phyloP scores from a whole-genome alignment of 495 filamentous ascomycete species.

The Penicillium psychrofluorescens region DNA sequence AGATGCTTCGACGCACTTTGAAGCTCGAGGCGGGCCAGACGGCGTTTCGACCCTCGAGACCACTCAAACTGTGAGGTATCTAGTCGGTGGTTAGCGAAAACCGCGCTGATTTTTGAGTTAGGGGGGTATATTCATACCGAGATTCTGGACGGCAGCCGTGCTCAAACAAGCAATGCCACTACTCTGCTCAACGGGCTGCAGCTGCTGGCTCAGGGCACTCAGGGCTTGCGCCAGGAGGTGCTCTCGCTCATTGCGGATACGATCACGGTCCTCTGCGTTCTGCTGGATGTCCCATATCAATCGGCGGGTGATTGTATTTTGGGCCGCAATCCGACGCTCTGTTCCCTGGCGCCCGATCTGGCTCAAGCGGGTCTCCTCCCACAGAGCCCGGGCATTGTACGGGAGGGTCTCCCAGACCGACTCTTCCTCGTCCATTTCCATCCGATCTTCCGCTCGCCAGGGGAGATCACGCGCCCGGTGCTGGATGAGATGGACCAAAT shows the following conservation, averaged over 20 bases:
- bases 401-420: constrained; percentile 5
- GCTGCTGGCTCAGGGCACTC: constrained; percentile 15
- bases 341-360: constrained; percentile 32
- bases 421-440: constrained; percentile 25
- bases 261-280: constrained; percentile 23
- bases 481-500: constrained; percentile 32
- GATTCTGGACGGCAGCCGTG: constrained; percentile 24
- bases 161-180: constrained; percentile 30
- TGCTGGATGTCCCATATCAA: constrained; percentile 39
- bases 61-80: constrained; percentile 25
- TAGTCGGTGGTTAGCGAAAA: constrained; percentile 3
- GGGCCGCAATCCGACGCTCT: constrained; percentile 28
- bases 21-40: constrained; percentile 32
- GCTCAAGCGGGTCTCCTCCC: constrained; percentile 30
- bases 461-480: constrained; percentile 18
- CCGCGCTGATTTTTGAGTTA: no score
- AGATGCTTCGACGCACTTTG: constrained; percentile 37
- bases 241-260: constrained; percentile 18
- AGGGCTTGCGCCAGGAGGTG: constrained; percentile 22
- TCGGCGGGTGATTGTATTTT: constrained; percentile 33
- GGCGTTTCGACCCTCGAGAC: constrained; percentile 28
- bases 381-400: constrained; percentile 18
- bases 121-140: constrained; percentile 18
- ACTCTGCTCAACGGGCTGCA: constrained; percentile 22
- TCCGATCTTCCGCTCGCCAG: constrained; percentile 7